Evolutionary conservation across 495 filamentous ascomycete genomes (phyloP).

Genomic region (Thermothielavioides terrestris): DNA sequence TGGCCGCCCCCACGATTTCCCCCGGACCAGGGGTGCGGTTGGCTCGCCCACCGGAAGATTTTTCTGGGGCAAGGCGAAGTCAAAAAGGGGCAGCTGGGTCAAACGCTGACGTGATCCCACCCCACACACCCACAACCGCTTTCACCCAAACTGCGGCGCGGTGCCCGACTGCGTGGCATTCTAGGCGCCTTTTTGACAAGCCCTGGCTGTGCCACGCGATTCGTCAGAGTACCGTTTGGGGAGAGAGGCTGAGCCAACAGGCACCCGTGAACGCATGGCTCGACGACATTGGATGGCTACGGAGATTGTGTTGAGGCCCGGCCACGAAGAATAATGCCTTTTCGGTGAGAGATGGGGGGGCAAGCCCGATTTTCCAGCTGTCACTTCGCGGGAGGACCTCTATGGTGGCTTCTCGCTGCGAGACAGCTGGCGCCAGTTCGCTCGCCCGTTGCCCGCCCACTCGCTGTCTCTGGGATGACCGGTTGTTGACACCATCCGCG

Average conservation of each 20-base stretch:
- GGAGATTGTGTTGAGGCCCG: too few relatives aligned
- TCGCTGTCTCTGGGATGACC: not conserved
- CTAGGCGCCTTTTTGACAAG: not conserved
- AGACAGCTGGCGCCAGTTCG: slow-evolving; percentile 6
- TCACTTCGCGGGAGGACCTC: too few relatives aligned
- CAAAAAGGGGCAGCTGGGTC: slow-evolving; percentile 5
- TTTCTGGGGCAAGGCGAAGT: slow-evolving; percentile 10
- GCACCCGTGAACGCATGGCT: slow-evolving; percentile 4
- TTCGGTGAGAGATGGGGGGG: slow-evolving; percentile 7
- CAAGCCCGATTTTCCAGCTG: not conserved
- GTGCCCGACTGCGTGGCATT: slow-evolving; percentile 3
- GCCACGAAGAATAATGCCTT: too few relatives aligned
- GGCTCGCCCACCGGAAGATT: slow-evolving; percentile 13
- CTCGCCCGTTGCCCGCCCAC: not conserved
- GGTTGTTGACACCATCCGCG: slow-evolving; percentile 12
- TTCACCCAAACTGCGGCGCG: not conserved
- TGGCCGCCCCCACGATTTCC: slow-evolving; percentile 7
- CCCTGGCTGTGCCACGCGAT: slow-evolving; percentile 8
- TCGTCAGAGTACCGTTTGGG: slow-evolving; percentile 8
- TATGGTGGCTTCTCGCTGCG: too few relatives aligned
- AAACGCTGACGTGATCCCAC: slow-evolving; percentile 22
- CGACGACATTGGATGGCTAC: not conserved
- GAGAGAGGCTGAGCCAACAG: slow-evolving; percentile 21
- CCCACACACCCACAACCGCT: slow-evolving; percentile 4
- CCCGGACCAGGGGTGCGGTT: slow-evolving; percentile 5